These are phyloP conservation scores for Prinsepia uniflora DNA, from an alignment of 306 rosid genomes.

Conservation along the genomic window DNA sequence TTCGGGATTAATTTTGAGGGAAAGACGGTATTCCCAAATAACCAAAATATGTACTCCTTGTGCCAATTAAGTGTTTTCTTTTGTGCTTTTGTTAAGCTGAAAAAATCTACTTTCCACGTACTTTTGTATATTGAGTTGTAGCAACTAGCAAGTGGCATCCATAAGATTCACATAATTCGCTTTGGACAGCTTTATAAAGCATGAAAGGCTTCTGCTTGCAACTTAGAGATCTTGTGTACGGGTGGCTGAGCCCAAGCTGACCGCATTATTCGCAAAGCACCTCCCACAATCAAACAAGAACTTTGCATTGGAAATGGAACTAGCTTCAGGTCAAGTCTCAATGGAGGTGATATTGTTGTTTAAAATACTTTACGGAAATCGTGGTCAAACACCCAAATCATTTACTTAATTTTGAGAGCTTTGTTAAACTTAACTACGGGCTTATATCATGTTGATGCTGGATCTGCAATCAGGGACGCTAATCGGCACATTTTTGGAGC, in stretches of 20 bases:
- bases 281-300: too few relatives aligned
- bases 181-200: neutral
- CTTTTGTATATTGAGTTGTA: neutral
- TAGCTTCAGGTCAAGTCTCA: too few relatives aligned
- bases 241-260: too few relatives aligned
- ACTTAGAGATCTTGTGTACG: too few relatives aligned
- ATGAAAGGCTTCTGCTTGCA: neutral
- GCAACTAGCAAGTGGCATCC: neutral
- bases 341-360: too few relatives aligned
- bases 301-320: too few relatives aligned
- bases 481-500: neutral
- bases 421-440: too few relatives aligned
- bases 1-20: neutral
- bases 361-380: too few relatives aligned
- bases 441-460: neutral
- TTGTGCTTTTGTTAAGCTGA: neutral
- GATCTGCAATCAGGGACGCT: neutral
- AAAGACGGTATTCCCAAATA: neutral
- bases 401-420: too few relatives aligned
- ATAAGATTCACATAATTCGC: neutral
- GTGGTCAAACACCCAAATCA: too few relatives aligned
- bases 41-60: neutral
- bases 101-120: neutral
- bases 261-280: too few relatives aligned
- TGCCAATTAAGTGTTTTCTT: neutral